Evolutionary conservation across 73 alveolate species (phyloP).

Genomic region (Paramecium caudatum): DNA sequence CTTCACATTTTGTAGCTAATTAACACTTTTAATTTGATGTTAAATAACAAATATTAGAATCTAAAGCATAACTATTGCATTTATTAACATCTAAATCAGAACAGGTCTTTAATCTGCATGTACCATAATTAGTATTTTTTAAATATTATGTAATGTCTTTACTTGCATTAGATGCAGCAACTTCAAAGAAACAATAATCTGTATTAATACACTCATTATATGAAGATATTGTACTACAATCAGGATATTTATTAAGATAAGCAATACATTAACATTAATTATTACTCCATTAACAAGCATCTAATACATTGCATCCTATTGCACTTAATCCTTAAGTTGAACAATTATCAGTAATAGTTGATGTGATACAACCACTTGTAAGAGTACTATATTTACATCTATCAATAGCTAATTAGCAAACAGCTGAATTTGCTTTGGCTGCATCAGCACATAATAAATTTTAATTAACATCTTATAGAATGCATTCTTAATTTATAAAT

Average conservation of each 20-base stretch:
- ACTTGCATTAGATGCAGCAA: background rate
- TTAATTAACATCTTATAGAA: background rate
- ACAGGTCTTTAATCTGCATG: background rate
- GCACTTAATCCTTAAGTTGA: constrained; percentile 29
- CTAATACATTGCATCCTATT: constrained; percentile 22
- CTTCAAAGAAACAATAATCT: constrained; percentile 11
- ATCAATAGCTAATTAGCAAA: background rate
- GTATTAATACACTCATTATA: background rate
- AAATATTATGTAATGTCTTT: constrained; percentile 13
- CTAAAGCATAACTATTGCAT: background rate
- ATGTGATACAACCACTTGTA: constrained; percentile 56
- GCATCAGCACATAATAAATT: constrained; percentile 23
- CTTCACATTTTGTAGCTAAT: background rate
- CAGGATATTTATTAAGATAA: background rate
- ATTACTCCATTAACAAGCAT: background rate
- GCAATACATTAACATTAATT: constrained; percentile 14
- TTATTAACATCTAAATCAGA: background rate
- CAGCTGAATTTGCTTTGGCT: background rate
- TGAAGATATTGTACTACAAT: background rate
- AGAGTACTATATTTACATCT: constrained; percentile 33
- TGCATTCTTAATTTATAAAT: constrained; percentile 33
- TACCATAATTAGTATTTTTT: constrained; percentile 12
- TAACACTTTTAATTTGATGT: background rate
- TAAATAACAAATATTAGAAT: background rate
- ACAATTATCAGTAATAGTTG: constrained; percentile 52